A percentile compares a stretch with the other conserved stretches of the same genome.
These are phyloP conservation scores for Sphagnum contortum DNA, from an alignment of 225 moss, liverwort and hornwort genomes.

Conservation along the genomic window DNA sequence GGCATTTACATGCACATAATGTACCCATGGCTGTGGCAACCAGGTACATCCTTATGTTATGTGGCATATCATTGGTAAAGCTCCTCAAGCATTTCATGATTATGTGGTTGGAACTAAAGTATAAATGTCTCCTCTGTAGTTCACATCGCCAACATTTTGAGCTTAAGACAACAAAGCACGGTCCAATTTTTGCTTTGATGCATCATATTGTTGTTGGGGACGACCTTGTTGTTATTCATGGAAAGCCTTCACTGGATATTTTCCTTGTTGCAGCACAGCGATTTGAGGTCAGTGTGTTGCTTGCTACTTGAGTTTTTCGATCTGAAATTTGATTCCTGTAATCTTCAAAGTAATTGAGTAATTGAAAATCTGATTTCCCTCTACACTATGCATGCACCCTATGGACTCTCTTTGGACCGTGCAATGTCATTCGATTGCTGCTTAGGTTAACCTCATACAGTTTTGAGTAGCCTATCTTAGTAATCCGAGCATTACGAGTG, in stretches of 20 bases:
- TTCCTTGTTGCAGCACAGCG: slow-evolving; percentile 63
- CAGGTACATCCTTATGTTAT: slow-evolving; percentile 39
- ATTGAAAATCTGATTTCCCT: no score
- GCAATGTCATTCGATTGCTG: no score
- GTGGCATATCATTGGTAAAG: slow-evolving; percentile 10
- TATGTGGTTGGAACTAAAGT: slow-evolving; percentile 21
- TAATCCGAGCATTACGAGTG: no score
- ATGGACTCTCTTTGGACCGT: no score
- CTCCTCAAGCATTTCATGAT: slow-evolving; percentile 15
- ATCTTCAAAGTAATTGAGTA: no score
- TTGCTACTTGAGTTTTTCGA: no score
- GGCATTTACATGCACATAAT: slow-evolving; percentile 60
- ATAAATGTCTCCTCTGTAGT: slow-evolving; percentile 47
- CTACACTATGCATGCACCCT: no score
- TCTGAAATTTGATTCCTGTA: no score
- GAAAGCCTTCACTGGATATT: slow-evolving; percentile 87
- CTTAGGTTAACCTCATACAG: no score
- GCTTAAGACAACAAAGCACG: slow-evolving; percentile 83
- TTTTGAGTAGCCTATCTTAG: background rate
- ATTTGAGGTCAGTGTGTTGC: slow-evolving; percentile 39
- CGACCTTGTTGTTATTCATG: slow-evolving; percentile 61
- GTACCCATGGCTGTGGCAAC: slow-evolving; percentile 94
- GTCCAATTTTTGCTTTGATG: slow-evolving; percentile 65
- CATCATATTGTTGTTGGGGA: slow-evolving; percentile 94
- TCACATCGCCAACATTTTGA: slow-evolving; percentile 89